Conservation (phyloP, 73 alveolate species). For the Paramecium octaurelia region DNA sequence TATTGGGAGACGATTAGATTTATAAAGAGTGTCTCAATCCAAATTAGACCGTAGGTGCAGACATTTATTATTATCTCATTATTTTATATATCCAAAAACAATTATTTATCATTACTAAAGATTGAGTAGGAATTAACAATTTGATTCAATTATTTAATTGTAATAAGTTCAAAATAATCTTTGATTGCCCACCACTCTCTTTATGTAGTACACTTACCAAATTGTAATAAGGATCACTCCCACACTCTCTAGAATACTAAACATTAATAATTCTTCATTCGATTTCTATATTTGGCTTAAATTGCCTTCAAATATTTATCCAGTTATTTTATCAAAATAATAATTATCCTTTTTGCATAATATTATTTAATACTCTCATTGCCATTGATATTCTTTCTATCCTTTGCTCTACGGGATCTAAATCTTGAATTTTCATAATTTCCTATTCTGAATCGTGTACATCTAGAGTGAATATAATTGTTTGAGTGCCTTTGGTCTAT, state of each 20-base stretch:
- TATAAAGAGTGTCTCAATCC: neutral
- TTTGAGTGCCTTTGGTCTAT: neutral
- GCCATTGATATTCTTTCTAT: neutral
- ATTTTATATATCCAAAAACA: neutral
- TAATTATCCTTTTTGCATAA: neutral
- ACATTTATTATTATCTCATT: neutral
- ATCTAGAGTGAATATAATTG: constrained; percentile 22
- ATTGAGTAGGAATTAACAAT: neutral
- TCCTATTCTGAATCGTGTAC: neutral
- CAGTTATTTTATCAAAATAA: neutral
- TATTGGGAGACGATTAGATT: neutral
- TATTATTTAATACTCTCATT: neutral
- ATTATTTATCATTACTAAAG: neutral
- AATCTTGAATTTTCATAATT: neutral
- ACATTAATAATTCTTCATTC: neutral
- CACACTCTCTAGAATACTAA: neutral
- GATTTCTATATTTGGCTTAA: neutral
- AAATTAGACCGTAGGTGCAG: neutral
- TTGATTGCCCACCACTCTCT: neutral
- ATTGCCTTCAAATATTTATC: neutral
- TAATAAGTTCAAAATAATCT: neutral
- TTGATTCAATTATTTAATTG: neutral
- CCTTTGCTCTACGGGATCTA: neutral
- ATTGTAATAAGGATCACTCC: neutral
- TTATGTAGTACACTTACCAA: constrained; percentile 4